phyloP scores from a whole-genome alignment of 225 moss, liverwort and hornwort species.

The Ulota crispa region DNA sequence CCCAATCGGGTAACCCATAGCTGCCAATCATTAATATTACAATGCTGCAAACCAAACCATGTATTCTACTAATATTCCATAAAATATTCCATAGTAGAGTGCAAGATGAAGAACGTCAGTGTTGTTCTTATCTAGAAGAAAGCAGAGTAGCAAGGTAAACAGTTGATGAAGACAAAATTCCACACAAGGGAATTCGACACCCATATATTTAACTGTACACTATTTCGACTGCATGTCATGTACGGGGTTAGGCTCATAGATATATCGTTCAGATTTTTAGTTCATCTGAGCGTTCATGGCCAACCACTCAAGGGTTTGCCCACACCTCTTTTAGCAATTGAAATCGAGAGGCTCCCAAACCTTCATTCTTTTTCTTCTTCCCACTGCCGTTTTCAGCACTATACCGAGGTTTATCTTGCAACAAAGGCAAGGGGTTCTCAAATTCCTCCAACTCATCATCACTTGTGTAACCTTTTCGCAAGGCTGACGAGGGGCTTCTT shows the following conservation, averaged over 20 bases:
- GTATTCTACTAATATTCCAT: neutral
- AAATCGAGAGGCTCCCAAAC: slow-evolving; percentile 59
- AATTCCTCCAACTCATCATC: slow-evolving; percentile 87
- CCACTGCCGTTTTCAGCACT: slow-evolving; percentile 48
- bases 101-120: neutral
- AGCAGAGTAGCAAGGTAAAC: neutral
- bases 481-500: slow-evolving; percentile 71
- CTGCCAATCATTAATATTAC: neutral
- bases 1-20: neutral
- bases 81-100: neutral
- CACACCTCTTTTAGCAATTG: slow-evolving; percentile 70
- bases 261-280: slow-evolving; percentile 13
- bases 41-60: neutral
- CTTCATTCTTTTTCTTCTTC: slow-evolving; percentile 46
- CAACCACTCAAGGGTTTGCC: slow-evolving; percentile 47
- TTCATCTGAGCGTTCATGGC: slow-evolving; percentile 13
- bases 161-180: neutral
- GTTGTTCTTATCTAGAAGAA: neutral
- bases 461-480: slow-evolving; percentile 94
- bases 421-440: slow-evolving; percentile 49
- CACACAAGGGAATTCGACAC: slow-evolving; percentile 16
- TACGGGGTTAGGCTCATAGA: slow-evolving; percentile 20
- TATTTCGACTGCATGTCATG: slow-evolving; percentile 2
- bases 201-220: slow-evolving; percentile 23
- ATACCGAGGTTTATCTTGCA: slow-evolving; percentile 67